Conservation (phyloP, 2,329 filamentous ascomycete genomes). For the Penicillium sp. region DNA sequence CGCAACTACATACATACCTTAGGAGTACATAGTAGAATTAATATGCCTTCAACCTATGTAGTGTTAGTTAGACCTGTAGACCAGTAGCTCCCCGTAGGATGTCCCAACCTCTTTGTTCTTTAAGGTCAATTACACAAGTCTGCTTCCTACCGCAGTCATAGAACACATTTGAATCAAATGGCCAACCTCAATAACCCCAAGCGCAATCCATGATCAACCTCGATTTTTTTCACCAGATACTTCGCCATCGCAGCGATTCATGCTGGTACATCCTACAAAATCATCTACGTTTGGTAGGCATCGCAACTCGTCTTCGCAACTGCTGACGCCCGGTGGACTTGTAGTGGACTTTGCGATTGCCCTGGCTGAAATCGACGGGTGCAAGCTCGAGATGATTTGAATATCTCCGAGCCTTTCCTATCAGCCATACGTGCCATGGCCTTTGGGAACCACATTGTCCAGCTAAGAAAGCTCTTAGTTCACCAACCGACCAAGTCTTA, state of each 20-base stretch:
- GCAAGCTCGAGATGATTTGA: background rate
- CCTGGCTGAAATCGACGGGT: background rate
- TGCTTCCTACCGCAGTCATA: background rate
- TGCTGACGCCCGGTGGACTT: background rate
- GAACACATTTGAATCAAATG: background rate
- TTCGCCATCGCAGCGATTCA: constrained; percentile 3
- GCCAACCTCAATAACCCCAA: background rate
- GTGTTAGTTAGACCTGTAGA: background rate
- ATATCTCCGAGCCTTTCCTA: background rate
- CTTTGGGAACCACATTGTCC: background rate
- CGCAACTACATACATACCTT: background rate
- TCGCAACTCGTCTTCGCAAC: constrained; percentile 43
- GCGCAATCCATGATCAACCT: constrained; percentile 7
- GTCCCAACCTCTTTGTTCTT: background rate
- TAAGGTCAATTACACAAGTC: background rate
- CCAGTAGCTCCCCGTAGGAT: no score
- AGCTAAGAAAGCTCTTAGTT: background rate
- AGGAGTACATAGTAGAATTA: background rate
- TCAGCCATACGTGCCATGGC: background rate
- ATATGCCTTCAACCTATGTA: background rate
- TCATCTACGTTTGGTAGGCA: constrained; percentile 13
- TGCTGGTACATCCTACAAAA: background rate
- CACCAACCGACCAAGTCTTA: background rate
- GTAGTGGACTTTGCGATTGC: background rate
- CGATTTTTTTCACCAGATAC: constrained; percentile 4